Conservation (phyloP, 805 yeast species). For the Monosporozyma solicola region DNA sequence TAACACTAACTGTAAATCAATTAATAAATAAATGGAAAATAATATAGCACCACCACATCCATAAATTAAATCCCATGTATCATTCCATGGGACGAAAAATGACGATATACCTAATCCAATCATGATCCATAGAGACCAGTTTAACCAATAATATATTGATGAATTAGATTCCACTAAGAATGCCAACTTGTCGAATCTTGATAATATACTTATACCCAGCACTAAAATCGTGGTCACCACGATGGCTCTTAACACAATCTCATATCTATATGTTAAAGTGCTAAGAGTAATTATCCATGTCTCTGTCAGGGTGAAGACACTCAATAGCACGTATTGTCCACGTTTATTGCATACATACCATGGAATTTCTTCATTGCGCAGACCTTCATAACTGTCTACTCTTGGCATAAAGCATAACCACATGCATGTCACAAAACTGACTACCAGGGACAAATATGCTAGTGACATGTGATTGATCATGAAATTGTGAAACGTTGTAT, state of each 20-base stretch:
- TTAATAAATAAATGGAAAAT: constrained; percentile 61
- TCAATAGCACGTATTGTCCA: constrained; percentile 40
- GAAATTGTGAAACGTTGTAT: constrained; percentile 34
- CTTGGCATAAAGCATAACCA: constrained; percentile 56
- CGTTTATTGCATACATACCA: constrained; percentile 25
- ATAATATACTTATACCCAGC: constrained; percentile 66
- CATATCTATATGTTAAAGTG: constrained; percentile 53
- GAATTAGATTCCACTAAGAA: constrained; percentile 26
- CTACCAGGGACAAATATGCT: constrained; percentile 45
- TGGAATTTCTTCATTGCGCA: constrained; percentile 11
- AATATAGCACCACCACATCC: constrained; percentile 66
- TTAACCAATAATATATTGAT: constrained; percentile 31
- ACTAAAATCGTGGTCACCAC: constrained; percentile 61
- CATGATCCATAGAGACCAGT: constrained; percentile 53
- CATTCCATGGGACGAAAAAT: constrained; percentile 49
- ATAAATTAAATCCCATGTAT: constrained; percentile 56
- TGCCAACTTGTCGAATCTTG: constrained; percentile 50
- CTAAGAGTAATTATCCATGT: constrained; percentile 63
- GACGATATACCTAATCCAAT: constrained; percentile 60
- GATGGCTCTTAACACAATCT: constrained; percentile 61
- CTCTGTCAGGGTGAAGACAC: constrained; percentile 65
- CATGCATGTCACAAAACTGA: constrained; percentile 55
- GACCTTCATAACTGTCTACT: constrained; percentile 42
- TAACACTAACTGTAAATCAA: constrained; percentile 77
- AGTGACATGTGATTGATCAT: constrained; percentile 51